These are phyloP conservation scores for Neocatenulostroma microsporum DNA, from an alignment of 2,329 filamentous ascomycete species.

Conservation along the genomic window DNA sequence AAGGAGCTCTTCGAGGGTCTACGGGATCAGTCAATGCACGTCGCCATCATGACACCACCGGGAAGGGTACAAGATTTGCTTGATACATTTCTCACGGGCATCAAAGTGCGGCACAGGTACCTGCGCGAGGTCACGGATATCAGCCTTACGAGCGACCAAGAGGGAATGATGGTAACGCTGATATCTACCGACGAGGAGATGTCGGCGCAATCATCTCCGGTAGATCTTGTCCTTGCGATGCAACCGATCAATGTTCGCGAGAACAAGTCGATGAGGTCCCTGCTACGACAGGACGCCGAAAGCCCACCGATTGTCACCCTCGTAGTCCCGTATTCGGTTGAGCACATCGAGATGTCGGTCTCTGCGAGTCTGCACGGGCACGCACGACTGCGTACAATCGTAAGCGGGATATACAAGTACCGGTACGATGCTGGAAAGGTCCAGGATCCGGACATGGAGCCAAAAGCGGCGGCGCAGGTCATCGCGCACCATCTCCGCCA, in stretches of 20 bases:
- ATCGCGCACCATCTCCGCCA: constrained; percentile 18
- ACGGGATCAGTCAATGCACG: constrained; percentile 16
- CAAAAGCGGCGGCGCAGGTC: constrained; percentile 16
- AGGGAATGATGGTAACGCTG: constrained; percentile 28
- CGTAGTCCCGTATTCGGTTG: constrained; percentile 35
- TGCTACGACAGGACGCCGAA: not conserved
- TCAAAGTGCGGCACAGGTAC: constrained; percentile 12
- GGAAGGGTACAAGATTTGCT: constrained; percentile 26
- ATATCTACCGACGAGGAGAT: constrained; percentile 23
- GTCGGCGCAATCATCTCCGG: constrained; percentile 17
- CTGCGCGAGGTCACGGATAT: not conserved
- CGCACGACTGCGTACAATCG: constrained; percentile 29
- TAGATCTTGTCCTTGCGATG: constrained; percentile 36
- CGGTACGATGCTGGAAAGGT: constrained; percentile 29
- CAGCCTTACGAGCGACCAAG: constrained; percentile 6
- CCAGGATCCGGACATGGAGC: constrained; percentile 17
- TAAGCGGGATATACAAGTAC: constrained; percentile 31
- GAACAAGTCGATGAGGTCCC: too few relatives aligned
- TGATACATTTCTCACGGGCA: constrained; percentile 26
- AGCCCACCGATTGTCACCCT: constrained; percentile 28
- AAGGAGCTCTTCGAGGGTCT: constrained; percentile 24
- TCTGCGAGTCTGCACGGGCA: constrained; percentile 16
- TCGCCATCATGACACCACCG: constrained; percentile 26
- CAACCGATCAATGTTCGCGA: too few relatives aligned
- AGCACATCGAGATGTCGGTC: constrained; percentile 39